Evolutionary conservation across 1,139 yeast genomes (phyloP).

Genomic region (Blastobotrys capitulatus): DNA sequence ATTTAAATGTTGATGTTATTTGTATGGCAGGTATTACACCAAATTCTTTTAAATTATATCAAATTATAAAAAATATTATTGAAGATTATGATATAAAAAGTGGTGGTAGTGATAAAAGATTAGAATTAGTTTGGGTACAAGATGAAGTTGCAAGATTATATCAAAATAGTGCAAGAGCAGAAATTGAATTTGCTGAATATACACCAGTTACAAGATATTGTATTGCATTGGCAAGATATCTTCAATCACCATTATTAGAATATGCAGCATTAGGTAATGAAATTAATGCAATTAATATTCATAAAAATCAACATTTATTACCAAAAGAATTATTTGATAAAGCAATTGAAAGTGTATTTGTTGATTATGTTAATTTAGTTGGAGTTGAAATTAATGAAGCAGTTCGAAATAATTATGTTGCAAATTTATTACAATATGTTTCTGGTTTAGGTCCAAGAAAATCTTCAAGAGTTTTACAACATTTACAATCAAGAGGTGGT

Average conservation of each 20-base stretch:
- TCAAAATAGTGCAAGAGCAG: conserved; percentile 75
- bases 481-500: conserved; percentile 70
- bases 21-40: conserved; percentile 88
- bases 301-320: conserved; percentile 68
- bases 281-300: conserved; percentile 63
- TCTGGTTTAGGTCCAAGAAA: conserved; percentile 96
- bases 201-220: conserved; percentile 80
- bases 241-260: conserved; percentile 87
- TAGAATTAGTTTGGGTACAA: conserved; percentile 73
- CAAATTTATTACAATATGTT: conserved; percentile 67
- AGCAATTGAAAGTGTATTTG: conserved; percentile 76
- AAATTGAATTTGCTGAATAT: conserved; percentile 78
- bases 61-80: conserved; percentile 53
- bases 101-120: conserved; percentile 31
- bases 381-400: conserved; percentile 95
- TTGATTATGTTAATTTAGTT: conserved; percentile 83
- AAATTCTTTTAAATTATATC: conserved; percentile 56
- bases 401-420: conserved; percentile 64
- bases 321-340: conserved; percentile 58
- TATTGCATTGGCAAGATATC: conserved; percentile 82
- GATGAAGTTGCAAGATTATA: conserved; percentile 91
- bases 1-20: conserved; percentile 74
- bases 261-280: conserved; percentile 77
- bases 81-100: conserved; percentile 47
- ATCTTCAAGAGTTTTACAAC: conserved; percentile 79